Evolutionary conservation across 1,139 yeast species (phyloP).

Genomic region (Eremothecium coryli): DNA sequence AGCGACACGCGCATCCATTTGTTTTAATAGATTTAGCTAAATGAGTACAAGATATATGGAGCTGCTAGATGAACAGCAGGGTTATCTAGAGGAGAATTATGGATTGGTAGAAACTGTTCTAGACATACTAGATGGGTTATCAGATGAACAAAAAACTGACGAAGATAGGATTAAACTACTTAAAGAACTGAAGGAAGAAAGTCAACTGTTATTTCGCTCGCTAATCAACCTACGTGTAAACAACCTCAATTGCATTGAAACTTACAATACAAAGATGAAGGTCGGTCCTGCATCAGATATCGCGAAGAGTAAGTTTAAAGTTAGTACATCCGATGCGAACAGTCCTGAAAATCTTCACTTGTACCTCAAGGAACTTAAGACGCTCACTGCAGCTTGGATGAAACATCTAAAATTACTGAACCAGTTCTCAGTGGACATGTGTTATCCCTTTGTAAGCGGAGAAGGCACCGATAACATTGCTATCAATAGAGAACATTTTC

Average conservation of each 20-base stretch:
- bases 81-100: conserved; percentile 17
- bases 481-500: conserved; percentile 21
- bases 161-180: conserved; percentile 9
- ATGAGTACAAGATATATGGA: conserved; percentile 18
- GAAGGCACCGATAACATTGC: conserved; percentile 13
- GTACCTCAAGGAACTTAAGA: conserved; percentile 7
- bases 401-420: conserved; percentile 23
- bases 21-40: background rate
- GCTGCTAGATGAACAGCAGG: conserved; percentile 24
- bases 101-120: conserved; percentile 13
- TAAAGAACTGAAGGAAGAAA: conserved; percentile 2
- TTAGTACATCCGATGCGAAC: conserved; percentile 4
- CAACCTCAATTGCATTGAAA: conserved; percentile 8
- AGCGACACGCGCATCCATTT: background rate
- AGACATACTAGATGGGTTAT: conserved; percentile 12
- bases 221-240: conserved; percentile 8
- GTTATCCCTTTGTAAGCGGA: conserved; percentile 21
- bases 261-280: conserved; percentile 8
- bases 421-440: conserved; percentile 22
- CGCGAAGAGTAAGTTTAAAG: conserved; percentile 9
- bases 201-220: conserved; percentile 5
- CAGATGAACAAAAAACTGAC: conserved; percentile 14
- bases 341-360: conserved; percentile 7
- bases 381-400: conserved; percentile 9
- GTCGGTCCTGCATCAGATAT: conserved; percentile 10